A percentile compares a stretch with the other conserved stretches of the same genome.
phyloP scores from a whole-genome alignment of 2,329 filamentous ascomycete species.

The Rugonectria rugulosa region DNA sequence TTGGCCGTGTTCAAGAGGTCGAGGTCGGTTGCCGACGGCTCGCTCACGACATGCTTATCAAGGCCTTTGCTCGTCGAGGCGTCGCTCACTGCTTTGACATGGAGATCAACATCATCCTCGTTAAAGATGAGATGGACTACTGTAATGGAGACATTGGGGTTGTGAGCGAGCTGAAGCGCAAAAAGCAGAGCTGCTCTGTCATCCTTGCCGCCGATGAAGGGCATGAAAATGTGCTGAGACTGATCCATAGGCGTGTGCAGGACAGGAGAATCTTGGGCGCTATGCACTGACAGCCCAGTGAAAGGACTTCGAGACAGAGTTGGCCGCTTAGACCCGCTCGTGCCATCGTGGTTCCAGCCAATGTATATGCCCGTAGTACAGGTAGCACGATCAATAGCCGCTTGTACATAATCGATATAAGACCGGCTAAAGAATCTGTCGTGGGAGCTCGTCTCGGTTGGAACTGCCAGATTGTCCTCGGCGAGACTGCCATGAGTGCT shows the following conservation, averaged over 20 bases:
- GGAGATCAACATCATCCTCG: conserved; percentile 29
- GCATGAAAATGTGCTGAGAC: conserved; percentile 84
- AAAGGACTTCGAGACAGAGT: conserved; percentile 46
- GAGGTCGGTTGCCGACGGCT: conserved; percentile 34
- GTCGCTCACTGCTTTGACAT: conserved; percentile 1
- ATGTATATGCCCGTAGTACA: conserved; percentile 72
- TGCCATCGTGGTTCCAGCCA: conserved; percentile 46
- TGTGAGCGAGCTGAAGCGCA: conserved; percentile 83
- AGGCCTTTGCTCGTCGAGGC: conserved; percentile 20
- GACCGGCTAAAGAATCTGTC: conserved; percentile 43
- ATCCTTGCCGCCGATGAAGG: conserved; percentile 85
- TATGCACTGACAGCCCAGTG: conserved; percentile 36
- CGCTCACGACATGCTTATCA: conserved; percentile 12
- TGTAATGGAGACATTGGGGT: conserved; percentile 79
- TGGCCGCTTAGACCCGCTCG: conserved; percentile 53
- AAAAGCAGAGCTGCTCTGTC: conserved; percentile 82
- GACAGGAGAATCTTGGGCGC: conserved; percentile 60
- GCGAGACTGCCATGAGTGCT: conserved; percentile 79
- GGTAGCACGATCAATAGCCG: conserved; percentile 71
- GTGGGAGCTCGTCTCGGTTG: conserved; percentile 30
- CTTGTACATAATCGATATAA: conserved; percentile 78
- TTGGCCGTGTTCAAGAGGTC: conserved; percentile 39
- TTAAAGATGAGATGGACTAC: conserved; percentile 60
- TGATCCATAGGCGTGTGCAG: conserved; percentile 65
- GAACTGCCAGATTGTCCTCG: conserved; percentile 55